Percentiles rank a stretch among this genome's conserved stretches.
Conservation (phyloP, 2,329 filamentous ascomycete genomes). For the Calonectria pauciramosa region DNA sequence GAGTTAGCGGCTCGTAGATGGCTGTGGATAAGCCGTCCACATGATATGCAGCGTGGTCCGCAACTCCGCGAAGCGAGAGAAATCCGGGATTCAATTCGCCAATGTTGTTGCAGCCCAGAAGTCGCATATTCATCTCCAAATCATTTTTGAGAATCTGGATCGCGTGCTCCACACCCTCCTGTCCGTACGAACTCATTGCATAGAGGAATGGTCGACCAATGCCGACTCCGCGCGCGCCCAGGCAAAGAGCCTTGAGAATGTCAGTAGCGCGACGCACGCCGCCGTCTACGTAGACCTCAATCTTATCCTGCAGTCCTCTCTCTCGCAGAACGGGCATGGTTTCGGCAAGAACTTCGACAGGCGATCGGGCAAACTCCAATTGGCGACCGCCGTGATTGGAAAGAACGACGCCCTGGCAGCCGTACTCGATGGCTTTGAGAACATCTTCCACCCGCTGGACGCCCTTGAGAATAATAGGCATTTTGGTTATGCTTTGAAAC, state of each 20-base stretch:
- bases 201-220: conserved; percentile 96
- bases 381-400: conserved; percentile 97
- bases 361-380: conserved; percentile 91
- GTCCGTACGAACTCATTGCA: conserved; percentile 93
- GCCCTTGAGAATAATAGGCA: conserved; percentile 97
- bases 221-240: conserved; percentile 92
- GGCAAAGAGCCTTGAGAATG: conserved; percentile 93
- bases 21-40: conserved; percentile 61
- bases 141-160: conserved; percentile 96
- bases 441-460: conserved; percentile 97
- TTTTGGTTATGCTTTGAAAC: conserved; percentile 90
- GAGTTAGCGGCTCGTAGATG: conserved; percentile 66
- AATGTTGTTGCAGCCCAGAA: conserved; percentile 84
- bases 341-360: conserved; percentile 91
- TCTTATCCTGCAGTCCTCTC: conserved; percentile 78
- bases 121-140: conserved; percentile 98
- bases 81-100: conserved; percentile 84
- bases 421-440: conserved; percentile 85
- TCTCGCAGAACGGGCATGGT: conserved; percentile 89
- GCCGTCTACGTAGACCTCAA: conserved; percentile 93
- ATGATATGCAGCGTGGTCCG: conserved; percentile 65
- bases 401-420: conserved; percentile 90
- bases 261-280: conserved; percentile 92
- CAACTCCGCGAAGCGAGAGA: conserved; percentile 81
- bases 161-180: conserved; percentile 88